Conservation (phyloP, 2,329 filamentous ascomycete species). For the Pochonia chlamydosporia region DNA sequence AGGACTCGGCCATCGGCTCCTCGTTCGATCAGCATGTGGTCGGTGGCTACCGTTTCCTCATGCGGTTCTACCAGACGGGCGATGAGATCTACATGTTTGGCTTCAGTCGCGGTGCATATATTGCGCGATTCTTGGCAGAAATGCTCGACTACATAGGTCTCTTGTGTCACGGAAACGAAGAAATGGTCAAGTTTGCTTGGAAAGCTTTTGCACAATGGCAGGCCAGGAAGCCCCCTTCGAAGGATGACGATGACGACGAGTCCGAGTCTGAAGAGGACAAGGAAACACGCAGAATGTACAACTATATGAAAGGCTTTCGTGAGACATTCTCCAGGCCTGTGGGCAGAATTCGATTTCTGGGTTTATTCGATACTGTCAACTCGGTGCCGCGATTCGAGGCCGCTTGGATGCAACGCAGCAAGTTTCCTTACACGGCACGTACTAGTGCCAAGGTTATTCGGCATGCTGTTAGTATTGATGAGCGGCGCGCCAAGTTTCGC, state of each 20-base stretch:
- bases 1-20: slow-evolving; percentile 73
- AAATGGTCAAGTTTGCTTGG: slow-evolving; percentile 81
- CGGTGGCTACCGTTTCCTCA: slow-evolving; percentile 73
- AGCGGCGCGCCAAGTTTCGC: slow-evolving; percentile 65
- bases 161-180: slow-evolving; percentile 75
- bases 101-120: slow-evolving; percentile 68
- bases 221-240: slow-evolving; percentile 43
- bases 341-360: slow-evolving; percentile 67
- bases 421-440: slow-evolving; percentile 63
- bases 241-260: slow-evolving; percentile 35
- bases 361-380: slow-evolving; percentile 78
- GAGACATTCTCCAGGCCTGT: slow-evolving; percentile 77
- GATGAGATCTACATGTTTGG: slow-evolving; percentile 69
- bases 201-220: slow-evolving; percentile 74
- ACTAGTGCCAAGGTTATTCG: slow-evolving; percentile 57
- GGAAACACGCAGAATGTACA: slow-evolving; percentile 52
- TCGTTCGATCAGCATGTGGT: slow-evolving; percentile 81
- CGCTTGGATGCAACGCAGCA: slow-evolving; percentile 71
- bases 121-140: slow-evolving; percentile 70
- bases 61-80: slow-evolving; percentile 62
- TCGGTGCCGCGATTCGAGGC: slow-evolving; percentile 73
- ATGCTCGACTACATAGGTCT: slow-evolving; percentile 82
- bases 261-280: slow-evolving; percentile 22
- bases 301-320: slow-evolving; percentile 72
- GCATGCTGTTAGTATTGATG: slow-evolving; percentile 66